These are phyloP conservation scores for Pontederia paniculata DNA, from an alignment of 176 grass and related monocot genomes.

Conservation along the genomic window DNA sequence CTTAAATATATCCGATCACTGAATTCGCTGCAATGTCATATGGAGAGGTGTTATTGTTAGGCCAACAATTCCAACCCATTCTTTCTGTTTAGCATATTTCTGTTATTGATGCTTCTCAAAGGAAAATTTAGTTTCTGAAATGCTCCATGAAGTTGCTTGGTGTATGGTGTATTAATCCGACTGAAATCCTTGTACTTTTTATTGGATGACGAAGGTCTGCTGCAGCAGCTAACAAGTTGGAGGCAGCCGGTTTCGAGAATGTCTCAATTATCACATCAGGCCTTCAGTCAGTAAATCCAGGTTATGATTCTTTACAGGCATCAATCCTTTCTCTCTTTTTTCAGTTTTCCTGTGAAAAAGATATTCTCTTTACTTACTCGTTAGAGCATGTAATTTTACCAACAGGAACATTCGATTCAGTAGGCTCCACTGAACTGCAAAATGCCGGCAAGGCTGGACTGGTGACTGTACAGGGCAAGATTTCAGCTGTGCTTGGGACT, in stretches of 20 bases:
- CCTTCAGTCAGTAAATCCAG: slow-evolving; percentile 82
- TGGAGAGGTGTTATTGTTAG: too few species aligned
- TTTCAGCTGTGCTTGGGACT: slow-evolving; percentile 72
- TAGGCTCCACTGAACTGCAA: slow-evolving; percentile 54
- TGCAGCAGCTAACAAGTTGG: slow-evolving; percentile 55
- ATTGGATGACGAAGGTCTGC: slow-evolving; percentile 47
- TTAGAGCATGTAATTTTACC: not conserved
- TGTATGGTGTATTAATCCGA: not conserved
- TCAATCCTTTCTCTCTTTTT: not conserved
- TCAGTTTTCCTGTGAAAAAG: not conserved
- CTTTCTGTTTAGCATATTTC: too few species aligned
- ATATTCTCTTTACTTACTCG: not conserved
- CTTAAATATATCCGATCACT: too few species aligned
- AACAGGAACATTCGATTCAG: slow-evolving; percentile 61
- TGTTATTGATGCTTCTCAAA: too few species aligned
- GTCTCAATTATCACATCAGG: slow-evolving; percentile 69
- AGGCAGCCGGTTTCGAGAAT: slow-evolving; percentile 75
- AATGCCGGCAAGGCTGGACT: slow-evolving; percentile 85
- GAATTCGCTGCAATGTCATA: too few species aligned
- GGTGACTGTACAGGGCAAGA: slow-evolving; percentile 76
- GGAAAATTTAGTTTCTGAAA: too few species aligned
- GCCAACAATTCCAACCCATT: too few species aligned
- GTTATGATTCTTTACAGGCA: not conserved
- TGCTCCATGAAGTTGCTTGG: not conserved
- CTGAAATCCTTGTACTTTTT: not conserved